Base-by-base conservation (phyloP, 371 early-diverging fungal species). In the Zychaea mexicana region DNA sequence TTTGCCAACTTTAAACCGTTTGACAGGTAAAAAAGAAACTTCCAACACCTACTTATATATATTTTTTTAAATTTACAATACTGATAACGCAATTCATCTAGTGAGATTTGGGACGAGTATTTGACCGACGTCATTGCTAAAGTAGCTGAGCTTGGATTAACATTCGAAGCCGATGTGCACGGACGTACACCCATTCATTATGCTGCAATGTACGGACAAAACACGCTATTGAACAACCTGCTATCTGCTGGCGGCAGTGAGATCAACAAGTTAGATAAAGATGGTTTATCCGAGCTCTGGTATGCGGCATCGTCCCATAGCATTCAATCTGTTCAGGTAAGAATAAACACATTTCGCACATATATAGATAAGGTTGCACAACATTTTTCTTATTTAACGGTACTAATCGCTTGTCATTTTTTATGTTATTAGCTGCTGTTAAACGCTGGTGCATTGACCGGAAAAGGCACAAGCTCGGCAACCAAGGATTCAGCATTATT, bases 31-130 rank as follows among this genome's bases (percentile, higher is more conserved):
- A n/a, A 46, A 12, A 9, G 9, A 45, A 33, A 36, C 32, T 28
- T 26, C 12, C 24, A 42, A 42, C 4, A 42, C 13, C n/a, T 42
- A 15, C 39, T 12, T 33, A 33, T 12, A 8, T 8, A 33, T 17
- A 42, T 12, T 2, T 42, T 12, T 42, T 42, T n/a, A n/a, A n/a
- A n/a, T n/a, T n/a, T n/a, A n/a, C n/a, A n/a, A n/a, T n/a, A 0
- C 42, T 15, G 42, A 1, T 42, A 12, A 12, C n/a, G 42, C n/a
- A 15, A 12, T n/a, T 26, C 24, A 42, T 39, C 2, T 65, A 68
- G 72, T 10, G 69, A 70, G 21, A 68, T 68, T 0, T 88, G 85
- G 85, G 60, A 77, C 3, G 85, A 85, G 19, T 85, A 85, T 38
- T 57, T 77, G 24, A 52, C 60, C n/a, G 82, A 79, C n/a, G 64